These are phyloP conservation scores for Trypanosoma brucei DNA, from an alignment of 208 protist genomes.

Conservation along the genomic window DNA sequence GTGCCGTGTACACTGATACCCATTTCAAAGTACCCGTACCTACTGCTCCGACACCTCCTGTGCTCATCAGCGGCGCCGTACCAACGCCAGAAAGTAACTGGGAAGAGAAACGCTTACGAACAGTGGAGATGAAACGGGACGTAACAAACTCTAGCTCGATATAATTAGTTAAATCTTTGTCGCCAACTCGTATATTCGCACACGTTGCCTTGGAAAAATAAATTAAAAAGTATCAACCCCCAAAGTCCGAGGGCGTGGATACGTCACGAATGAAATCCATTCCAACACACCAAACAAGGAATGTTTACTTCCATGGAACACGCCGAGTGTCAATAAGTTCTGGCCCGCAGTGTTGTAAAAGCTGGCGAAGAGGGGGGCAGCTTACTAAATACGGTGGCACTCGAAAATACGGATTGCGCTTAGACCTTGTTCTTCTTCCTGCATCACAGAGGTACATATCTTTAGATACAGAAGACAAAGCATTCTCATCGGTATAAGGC, in stretches of 20 bases:
- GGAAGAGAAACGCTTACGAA: too few relatives aligned
- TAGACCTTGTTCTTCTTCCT: conserved; percentile 6
- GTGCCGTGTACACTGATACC: too few relatives aligned
- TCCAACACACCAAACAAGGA: not conserved
- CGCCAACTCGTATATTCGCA: too few relatives aligned
- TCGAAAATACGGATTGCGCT: conserved; percentile 21
- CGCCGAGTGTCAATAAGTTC: conserved; percentile 11
- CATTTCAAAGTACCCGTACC: too few relatives aligned
- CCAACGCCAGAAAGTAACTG: too few relatives aligned
- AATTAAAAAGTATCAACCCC: too few relatives aligned
- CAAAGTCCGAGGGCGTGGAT: not conserved
- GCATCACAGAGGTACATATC: conserved; percentile 28
- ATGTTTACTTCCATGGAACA: conserved; percentile 19
- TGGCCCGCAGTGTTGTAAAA: conserved; percentile 25
- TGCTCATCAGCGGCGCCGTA: too few relatives aligned
- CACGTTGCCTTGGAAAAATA: too few relatives aligned
- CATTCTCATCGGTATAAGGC: conserved; percentile 16
- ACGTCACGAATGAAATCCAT: not conserved
- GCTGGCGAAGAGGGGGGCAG: conserved; percentile 17
- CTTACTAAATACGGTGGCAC: conserved; percentile 21
- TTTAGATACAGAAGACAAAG: conserved; percentile 17
- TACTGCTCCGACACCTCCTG: too few relatives aligned
- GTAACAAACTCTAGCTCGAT: too few relatives aligned
- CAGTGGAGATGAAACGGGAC: too few relatives aligned
- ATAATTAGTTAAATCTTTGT: too few relatives aligned